These are phyloP conservation scores for Diatrype stigma DNA, from an alignment of 2,329 filamentous ascomycete species.

Conservation along the genomic window DNA sequence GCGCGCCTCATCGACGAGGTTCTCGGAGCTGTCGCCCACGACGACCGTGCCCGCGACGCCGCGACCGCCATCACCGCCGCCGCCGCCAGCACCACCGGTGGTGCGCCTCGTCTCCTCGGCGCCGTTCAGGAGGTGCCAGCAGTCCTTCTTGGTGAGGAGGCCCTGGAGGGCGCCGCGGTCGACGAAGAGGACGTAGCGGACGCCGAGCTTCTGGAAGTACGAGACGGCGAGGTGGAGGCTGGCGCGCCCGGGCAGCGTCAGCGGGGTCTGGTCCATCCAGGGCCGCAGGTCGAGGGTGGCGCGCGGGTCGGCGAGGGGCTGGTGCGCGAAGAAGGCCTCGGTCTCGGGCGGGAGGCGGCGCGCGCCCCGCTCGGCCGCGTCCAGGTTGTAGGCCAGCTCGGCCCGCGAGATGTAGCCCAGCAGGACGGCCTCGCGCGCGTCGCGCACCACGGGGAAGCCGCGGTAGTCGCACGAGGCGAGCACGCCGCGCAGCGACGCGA, in stretches of 20 bases:
- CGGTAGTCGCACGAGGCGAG: conserved; percentile 74
- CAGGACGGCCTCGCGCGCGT: conserved; percentile 70
- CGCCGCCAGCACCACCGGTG: conserved; percentile 18
- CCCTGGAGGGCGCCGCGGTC: conserved; percentile 80
- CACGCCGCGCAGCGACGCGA: conserved; percentile 66
- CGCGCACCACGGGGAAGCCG: conserved; percentile 86
- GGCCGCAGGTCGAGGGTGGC: conserved; percentile 78
- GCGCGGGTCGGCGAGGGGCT: conserved; percentile 72
- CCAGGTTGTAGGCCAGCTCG: conserved; percentile 79
- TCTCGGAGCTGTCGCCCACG: background rate
- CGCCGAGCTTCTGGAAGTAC: conserved; percentile 91
- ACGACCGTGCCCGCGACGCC: background rate
- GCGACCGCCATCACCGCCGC: conserved; percentile 15
- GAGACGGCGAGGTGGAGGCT: conserved; percentile 79
- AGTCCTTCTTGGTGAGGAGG: conserved; percentile 92
- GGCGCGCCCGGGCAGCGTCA: conserved; percentile 75
- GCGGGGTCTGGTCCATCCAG: conserved; percentile 98
- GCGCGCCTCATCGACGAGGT: background rate
- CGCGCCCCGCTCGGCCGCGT: conserved; percentile 51
- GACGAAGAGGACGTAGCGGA: conserved; percentile 84
- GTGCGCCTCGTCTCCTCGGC: conserved; percentile 56
- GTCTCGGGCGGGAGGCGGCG: conserved; percentile 64
- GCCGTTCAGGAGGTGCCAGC: conserved; percentile 88
- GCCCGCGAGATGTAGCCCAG: conserved; percentile 92
- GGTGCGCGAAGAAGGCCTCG: conserved; percentile 80